A percentile compares a stretch with the other conserved stretches of the same genome.
Conservation (phyloP, 2,329 filamentous ascomycete species). For the Fusarium sp. region DNA sequence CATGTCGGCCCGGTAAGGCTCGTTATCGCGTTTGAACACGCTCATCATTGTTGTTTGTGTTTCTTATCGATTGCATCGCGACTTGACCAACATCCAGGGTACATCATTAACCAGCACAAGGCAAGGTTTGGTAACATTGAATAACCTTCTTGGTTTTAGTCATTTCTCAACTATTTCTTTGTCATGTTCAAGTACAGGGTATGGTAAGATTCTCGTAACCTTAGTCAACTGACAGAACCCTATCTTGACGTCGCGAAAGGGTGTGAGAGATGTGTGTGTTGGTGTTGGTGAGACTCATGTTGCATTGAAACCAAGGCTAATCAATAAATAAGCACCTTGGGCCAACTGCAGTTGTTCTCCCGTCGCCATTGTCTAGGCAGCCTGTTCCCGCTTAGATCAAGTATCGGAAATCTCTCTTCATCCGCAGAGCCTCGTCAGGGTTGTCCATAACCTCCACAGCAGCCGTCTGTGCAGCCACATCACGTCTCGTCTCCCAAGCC, state of each 20-base stretch:
- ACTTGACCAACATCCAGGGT: background rate
- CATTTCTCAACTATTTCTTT: background rate
- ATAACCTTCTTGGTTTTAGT: background rate
- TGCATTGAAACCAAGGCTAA: background rate
- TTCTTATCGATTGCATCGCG: background rate
- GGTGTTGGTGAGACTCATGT: background rate
- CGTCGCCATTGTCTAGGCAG: background rate
- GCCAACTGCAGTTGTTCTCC: background rate
- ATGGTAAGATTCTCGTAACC: background rate
- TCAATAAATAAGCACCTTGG: background rate
- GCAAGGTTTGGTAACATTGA: background rate
- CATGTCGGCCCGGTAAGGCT: background rate
- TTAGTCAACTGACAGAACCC: background rate
- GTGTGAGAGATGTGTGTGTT: background rate
- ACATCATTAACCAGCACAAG: background rate
- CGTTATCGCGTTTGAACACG: background rate
- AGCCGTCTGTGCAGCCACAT: slow-evolving; percentile 54
- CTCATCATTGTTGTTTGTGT: background rate
- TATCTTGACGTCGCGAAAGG: background rate
- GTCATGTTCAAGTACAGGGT: background rate
- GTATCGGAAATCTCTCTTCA: slow-evolving; percentile 61
- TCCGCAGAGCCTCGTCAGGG: slow-evolving; percentile 56
- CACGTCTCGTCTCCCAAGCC: slow-evolving; percentile 49
- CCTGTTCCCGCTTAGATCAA: slow-evolving; percentile 47
- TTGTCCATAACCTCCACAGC: slow-evolving; percentile 52